These are phyloP conservation scores for Huntiella decipiens DNA, from an alignment of 2,329 filamentous ascomycete species.

Conservation along the genomic window DNA sequence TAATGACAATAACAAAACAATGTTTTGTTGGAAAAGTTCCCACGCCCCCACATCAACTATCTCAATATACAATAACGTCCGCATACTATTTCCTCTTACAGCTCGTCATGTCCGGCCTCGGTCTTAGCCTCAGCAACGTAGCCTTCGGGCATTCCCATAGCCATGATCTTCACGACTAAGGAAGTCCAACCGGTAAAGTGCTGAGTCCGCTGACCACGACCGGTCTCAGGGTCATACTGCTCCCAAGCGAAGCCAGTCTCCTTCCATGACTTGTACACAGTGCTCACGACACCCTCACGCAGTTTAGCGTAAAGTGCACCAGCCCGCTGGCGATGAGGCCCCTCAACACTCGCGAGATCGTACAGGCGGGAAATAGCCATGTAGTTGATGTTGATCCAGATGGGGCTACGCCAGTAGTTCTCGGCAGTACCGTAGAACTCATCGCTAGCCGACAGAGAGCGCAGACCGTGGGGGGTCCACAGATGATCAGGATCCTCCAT, in stretches of 20 bases:
- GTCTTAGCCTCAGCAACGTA: conserved; percentile 12
- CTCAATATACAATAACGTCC: no score
- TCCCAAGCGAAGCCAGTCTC: conserved; percentile 96
- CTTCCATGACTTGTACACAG: conserved; percentile 72
- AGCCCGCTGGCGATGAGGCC: conserved; percentile 51
- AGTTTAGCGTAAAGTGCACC: conserved; percentile 56
- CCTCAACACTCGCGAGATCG: conserved; percentile 26
- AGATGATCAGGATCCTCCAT: conserved; percentile 66
- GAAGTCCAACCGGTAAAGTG: conserved; percentile 99
- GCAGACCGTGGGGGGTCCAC: conserved; percentile 78
- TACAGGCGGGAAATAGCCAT: conserved; percentile 29
- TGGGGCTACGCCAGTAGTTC: conserved; percentile 90
- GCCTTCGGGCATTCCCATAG: conserved; percentile 52
- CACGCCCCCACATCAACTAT: no score
- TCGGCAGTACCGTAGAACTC: conserved; percentile 74
- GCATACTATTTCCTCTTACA: conserved; percentile 18
- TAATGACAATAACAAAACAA: no score
- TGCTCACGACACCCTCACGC: conserved; percentile 70
- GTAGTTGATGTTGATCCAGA: conserved; percentile 97
- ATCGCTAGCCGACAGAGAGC: conserved; percentile 71
- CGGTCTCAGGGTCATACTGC: conserved; percentile 89
- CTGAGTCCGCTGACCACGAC: conserved; percentile 82
- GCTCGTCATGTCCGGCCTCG: conserved; percentile 25
- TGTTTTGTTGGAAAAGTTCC: no score
- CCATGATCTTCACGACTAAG: conserved; percentile 92